Conservation (phyloP, 2,329 filamentous ascomycete genomes). For the Penicillium italicum region DNA sequence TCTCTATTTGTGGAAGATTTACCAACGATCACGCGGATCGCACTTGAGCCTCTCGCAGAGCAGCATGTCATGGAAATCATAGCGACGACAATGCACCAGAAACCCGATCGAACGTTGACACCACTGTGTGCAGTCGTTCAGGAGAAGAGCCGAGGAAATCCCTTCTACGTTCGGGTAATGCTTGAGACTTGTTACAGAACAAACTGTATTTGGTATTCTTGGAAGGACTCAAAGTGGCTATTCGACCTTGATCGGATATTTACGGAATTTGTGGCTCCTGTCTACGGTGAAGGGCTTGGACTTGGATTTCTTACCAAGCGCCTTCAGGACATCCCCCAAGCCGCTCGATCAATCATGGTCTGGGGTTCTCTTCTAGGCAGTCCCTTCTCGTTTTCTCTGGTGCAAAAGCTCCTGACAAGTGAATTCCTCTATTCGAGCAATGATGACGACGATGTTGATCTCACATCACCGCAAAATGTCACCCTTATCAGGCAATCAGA, state of each 20-base stretch:
- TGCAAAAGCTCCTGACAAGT: slow-evolving; percentile 71
- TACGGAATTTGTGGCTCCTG: slow-evolving; percentile 73
- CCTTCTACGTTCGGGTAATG: slow-evolving; percentile 90
- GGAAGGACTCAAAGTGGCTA: slow-evolving; percentile 75
- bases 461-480: slow-evolving; percentile 38
- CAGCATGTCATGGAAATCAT: slow-evolving; percentile 80
- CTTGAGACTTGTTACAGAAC: slow-evolving; percentile 81
- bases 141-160: slow-evolving; percentile 82
- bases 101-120: slow-evolving; percentile 64
- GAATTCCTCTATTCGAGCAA: slow-evolving; percentile 62
- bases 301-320: slow-evolving; percentile 77
- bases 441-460: slow-evolving; percentile 40
- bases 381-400: slow-evolving; percentile 76
- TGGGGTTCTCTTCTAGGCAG: slow-evolving; percentile 84
- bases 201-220: slow-evolving; percentile 87
- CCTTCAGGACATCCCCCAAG: slow-evolving; percentile 68
- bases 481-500: slow-evolving; percentile 59
- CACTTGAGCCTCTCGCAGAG: slow-evolving; percentile 70
- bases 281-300: slow-evolving; percentile 74
- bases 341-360: slow-evolving; percentile 72
- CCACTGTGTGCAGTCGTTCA: slow-evolving; percentile 80
- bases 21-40: slow-evolving; percentile 64
- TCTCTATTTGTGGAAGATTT: slow-evolving; percentile 45
- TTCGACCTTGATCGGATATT: slow-evolving; percentile 85
- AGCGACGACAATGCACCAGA: slow-evolving; percentile 71